Conservation (phyloP, 2,329 filamentous ascomycete genomes). For the Penicillium digitatum region DNA sequence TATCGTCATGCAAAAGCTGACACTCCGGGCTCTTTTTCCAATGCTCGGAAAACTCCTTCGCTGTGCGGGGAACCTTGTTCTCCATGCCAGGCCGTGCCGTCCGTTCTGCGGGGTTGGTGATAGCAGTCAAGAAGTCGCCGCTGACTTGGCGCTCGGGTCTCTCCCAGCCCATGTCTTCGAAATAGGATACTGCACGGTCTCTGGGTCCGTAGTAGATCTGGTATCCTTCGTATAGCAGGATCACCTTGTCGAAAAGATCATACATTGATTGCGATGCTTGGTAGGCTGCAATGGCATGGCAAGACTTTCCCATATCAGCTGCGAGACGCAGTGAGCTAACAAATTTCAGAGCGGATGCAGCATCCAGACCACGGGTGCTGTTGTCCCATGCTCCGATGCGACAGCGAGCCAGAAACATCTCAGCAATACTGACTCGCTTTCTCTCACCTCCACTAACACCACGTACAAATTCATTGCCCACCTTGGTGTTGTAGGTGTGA, state of each 20-base stretch:
- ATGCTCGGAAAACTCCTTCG: slow-evolving; percentile 60
- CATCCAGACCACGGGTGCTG: slow-evolving; percentile 46
- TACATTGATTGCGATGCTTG: slow-evolving; percentile 45
- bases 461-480: slow-evolving; percentile 51
- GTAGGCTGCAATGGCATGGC: slow-evolving; percentile 52
- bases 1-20: slow-evolving; percentile 34
- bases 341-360: slow-evolving; percentile 52
- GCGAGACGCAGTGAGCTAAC: slow-evolving; percentile 46
- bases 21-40: slow-evolving; percentile 53
- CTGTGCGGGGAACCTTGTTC: slow-evolving; percentile 57
- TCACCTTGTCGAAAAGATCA: slow-evolving; percentile 62
- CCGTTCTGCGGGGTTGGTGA: slow-evolving; percentile 61
- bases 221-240: slow-evolving; percentile 66
- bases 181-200: slow-evolving; percentile 56
- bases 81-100: slow-evolving; percentile 55
- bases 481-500: slow-evolving; percentile 49
- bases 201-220: slow-evolving; percentile 70
- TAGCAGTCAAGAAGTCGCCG: slow-evolving; percentile 63
- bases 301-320: slow-evolving; percentile 44
- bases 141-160: slow-evolving; percentile 63
- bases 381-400: slow-evolving; percentile 44
- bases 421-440: slow-evolving; percentile 57
- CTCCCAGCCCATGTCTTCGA: slow-evolving; percentile 63
- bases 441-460: slow-evolving; percentile 57
- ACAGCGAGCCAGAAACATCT: slow-evolving; percentile 43